Evolutionary conservation across 805 yeast species (phyloP), one percentile per base, ranked within the genome.

Genomic region (Isabelozyma gotoi): DNA sequence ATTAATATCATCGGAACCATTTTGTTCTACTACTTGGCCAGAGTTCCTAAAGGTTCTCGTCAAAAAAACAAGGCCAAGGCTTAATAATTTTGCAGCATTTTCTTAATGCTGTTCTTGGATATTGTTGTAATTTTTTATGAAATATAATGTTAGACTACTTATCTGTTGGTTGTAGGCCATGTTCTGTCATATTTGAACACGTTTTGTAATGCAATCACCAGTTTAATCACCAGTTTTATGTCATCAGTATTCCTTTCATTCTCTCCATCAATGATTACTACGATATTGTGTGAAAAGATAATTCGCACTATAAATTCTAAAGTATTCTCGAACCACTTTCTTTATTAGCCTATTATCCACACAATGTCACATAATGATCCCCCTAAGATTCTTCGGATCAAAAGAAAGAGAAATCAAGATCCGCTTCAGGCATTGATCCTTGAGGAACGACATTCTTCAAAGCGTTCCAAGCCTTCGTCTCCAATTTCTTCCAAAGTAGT

Each of bases 331-430:
- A 24, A 21, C 29, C 29, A 3, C 7, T 10, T 24, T 24, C 29
- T 24, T 24, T 24, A n/a, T n/a, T n/a, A n/a, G n/a, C n/a, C 29
- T n/a, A 24, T n/a, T 24, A 10, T 4, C 12, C 2, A 10, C 29
- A n/a, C 7, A 24, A 24, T 24, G 29, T 24, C 29, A 4, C 29
- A 24, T n/a, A n/a, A n/a, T 7, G 51, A 45, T 27, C 70, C 70
- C 10, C 96, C 96, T 1, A 78, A 77, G 41, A 73, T 85, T 19
- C 82, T 92, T 35, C 77, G 97, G 46, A 86, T 92, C 59, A 92
- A 94, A 64, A 77, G 98, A 45, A 85, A 85, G 57, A 75, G 97
- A 46, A 83, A 81, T 41, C 94, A 89, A 55, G 97, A 88, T 52
- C 96, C 97, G 2, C 72, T 92, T 18, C 89, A 87, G 52, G 96